phyloP scores from a whole-genome alignment of 768 basidiomycete species.

The Galerina sulciceps region DNA sequence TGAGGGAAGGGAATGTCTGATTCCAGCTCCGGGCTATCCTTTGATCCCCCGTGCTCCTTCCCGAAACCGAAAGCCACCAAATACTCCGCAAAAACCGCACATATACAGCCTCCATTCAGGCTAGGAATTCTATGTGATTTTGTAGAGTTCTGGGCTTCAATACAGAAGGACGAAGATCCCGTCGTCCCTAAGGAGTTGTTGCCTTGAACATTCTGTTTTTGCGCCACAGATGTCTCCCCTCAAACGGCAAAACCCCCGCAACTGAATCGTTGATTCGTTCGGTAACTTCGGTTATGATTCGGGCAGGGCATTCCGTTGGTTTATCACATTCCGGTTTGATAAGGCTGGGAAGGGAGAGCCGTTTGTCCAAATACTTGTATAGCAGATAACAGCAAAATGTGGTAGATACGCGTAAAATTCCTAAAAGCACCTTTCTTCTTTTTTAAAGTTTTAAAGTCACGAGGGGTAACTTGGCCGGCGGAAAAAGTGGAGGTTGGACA shows the following conservation, averaged over 20 bases:
- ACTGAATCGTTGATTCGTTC: neutral
- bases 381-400: neutral
- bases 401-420: neutral
- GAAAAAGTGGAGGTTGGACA: neutral
- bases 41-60: no score
- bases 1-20: neutral
- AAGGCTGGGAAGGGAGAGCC: neutral
- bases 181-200: neutral
- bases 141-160: neutral
- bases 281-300: neutral
- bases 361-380: neutral
- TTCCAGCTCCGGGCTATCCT: no score
- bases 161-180: neutral
- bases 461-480: neutral
- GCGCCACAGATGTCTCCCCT: neutral
- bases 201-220: neutral
- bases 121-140: neutral
- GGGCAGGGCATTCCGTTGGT: neutral
- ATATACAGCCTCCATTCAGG: neutral
- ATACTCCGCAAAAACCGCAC: conserved; percentile 1
- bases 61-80: neutral
- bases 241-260: neutral
- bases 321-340: neutral
- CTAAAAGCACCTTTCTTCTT: neutral
- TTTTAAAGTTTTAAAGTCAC: neutral